Evolutionary conservation across 2,329 filamentous ascomycete species (phyloP).

Genomic region (Akanthomyces muscarius): DNA sequence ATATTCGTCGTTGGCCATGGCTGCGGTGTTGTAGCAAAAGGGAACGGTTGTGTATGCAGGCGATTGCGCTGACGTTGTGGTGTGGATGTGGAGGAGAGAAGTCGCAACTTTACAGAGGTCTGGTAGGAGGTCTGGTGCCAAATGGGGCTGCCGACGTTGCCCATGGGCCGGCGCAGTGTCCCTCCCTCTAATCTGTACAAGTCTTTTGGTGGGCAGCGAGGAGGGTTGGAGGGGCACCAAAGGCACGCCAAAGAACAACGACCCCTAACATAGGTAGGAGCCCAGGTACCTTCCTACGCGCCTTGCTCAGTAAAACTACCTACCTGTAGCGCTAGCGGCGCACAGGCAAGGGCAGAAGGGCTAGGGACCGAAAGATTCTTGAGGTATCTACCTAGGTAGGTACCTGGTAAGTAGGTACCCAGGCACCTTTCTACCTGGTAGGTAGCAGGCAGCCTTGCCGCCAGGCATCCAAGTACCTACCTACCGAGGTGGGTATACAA

Average conservation of each 20-base stretch:
- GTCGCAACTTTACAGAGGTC: conserved; percentile 12
- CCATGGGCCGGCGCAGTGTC: background rate
- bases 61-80: conserved; percentile 14
- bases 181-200: background rate
- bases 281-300: too few relatives aligned
- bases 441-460: too few relatives aligned
- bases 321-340: too few relatives aligned
- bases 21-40: conserved; percentile 32
- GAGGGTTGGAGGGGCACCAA: conserved; percentile 11
- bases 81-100: conserved; percentile 18
- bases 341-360: too few relatives aligned
- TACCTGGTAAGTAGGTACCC: too few relatives aligned
- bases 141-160: conserved; percentile 5
- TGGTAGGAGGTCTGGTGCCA: conserved; percentile 12
- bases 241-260: background rate
- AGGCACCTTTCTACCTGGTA: too few relatives aligned
- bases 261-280: too few relatives aligned
- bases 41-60: conserved; percentile 7
- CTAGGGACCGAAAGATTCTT: too few relatives aligned
- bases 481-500: too few relatives aligned
- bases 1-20: conserved; percentile 99
- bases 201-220: background rate
- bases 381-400: too few relatives aligned
- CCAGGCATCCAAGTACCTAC: too few relatives aligned
- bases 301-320: too few relatives aligned